phyloP scores from a whole-genome alignment of 306 rosid genomes.

The cucumber (Cucumis sativus) region Cucumber_9930_V3 NC_026658.2:8856001-8856500 shows the following conservation, averaged over 20 bases:
- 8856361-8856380: constrained; percentile 70
- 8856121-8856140: neutral
- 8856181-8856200: constrained; percentile 98
- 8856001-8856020: neutral
- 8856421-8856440: constrained; percentile 94
- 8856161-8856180: constrained; percentile 98
- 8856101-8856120: neutral
- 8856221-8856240: constrained; percentile 91
- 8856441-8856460: constrained; percentile 86
- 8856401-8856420: constrained; percentile 81
- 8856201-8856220: constrained; percentile 87
- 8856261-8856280: constrained; percentile 84
- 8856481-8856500: constrained; percentile 91
- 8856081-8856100: neutral
- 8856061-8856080: no score
- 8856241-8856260: constrained; percentile 97
- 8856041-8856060: neutral
- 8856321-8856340: constrained; percentile 98
- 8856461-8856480: constrained; percentile 97
- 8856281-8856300: constrained; percentile 84
- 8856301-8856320: constrained; percentile 78
- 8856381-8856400: constrained; percentile 77
- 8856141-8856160: neutral
- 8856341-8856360: constrained; percentile 88
- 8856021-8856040: neutral